Percentiles rank a stretch among this genome's conserved stretches.
Evolutionary conservation across 163 green algal species (phyloP).

Genomic region (Coccomyxa subellipsoidea): DNA sequence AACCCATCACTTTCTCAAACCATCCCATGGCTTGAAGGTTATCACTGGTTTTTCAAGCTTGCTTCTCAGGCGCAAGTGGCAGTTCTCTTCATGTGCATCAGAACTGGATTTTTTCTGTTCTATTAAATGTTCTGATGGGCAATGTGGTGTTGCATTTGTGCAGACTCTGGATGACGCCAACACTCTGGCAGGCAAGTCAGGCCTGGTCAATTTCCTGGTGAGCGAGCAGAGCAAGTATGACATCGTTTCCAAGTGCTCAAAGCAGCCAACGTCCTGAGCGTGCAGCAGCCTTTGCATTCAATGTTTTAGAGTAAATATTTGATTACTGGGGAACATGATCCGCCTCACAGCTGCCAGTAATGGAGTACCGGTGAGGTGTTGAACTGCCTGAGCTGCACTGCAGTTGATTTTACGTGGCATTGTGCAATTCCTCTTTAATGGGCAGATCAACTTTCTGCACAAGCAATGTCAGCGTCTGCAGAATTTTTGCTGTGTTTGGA

Average conservation of each 20-base stretch:
- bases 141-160: neutral
- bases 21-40: too few relatives aligned
- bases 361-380: neutral
- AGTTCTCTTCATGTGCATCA: too few relatives aligned
- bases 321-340: neutral
- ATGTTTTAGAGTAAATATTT: too few relatives aligned
- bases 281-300: too few relatives aligned
- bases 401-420: neutral
- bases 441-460: too few relatives aligned
- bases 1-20: too few relatives aligned
- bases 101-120: too few relatives aligned
- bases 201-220: neutral
- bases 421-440: neutral
- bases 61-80: too few relatives aligned
- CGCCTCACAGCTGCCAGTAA: neutral
- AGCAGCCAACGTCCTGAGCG: neutral
- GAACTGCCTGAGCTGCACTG: neutral
- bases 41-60: too few relatives aligned
- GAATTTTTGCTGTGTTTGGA: neutral
- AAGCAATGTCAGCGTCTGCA: neutral
- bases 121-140: neutral
- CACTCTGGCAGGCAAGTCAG: neutral
- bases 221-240: neutral
- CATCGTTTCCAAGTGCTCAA: slow-evolving; percentile 5
- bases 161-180: slow-evolving; percentile 6